phyloP scores from a whole-genome alignment of 1,284 basidiomycete species.

The Ceratobasidium sp. region DNA sequence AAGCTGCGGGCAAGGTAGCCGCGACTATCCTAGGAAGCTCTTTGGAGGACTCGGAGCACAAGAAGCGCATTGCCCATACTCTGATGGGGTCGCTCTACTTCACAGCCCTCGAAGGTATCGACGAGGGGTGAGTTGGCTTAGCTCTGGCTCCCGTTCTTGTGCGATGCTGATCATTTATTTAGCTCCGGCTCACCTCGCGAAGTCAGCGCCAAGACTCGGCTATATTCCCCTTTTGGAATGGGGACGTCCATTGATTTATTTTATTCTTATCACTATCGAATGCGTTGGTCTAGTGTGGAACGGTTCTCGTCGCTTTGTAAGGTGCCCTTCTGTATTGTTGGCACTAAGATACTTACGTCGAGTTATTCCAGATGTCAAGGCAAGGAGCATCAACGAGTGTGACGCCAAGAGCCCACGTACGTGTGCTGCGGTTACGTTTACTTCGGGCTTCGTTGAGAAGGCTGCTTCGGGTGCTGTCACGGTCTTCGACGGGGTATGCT shows the following conservation, averaged over 20 bases:
- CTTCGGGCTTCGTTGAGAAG: background rate
- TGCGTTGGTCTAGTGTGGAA: background rate
- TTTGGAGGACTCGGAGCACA: constrained; percentile 21
- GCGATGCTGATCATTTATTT: background rate
- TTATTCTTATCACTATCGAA: constrained; percentile 22
- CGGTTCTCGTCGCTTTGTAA: constrained; percentile 15
- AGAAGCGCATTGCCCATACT: constrained; percentile 21
- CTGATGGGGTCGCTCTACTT: constrained; percentile 37
- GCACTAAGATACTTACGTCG: background rate
- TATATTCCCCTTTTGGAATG: constrained; percentile 39
- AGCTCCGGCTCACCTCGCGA: constrained; percentile 13
- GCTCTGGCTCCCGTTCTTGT: background rate
- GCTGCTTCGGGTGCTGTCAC: background rate
- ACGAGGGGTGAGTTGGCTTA: constrained; percentile 8
- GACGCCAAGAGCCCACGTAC: background rate
- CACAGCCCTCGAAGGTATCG: background rate
- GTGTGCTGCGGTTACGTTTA: background rate
- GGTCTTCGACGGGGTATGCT: constrained; percentile 21
- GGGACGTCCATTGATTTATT: constrained; percentile 36
- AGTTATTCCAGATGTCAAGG: background rate
- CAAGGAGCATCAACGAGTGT: background rate
- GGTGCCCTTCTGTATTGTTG: background rate
- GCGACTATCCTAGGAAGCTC: constrained; percentile 11
- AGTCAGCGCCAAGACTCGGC: constrained; percentile 9
- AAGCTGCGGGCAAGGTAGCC: constrained; percentile 23